Evolutionary conservation across 352 stramenopile species (phyloP).

Genomic region (Peronospora farinosa): DNA sequence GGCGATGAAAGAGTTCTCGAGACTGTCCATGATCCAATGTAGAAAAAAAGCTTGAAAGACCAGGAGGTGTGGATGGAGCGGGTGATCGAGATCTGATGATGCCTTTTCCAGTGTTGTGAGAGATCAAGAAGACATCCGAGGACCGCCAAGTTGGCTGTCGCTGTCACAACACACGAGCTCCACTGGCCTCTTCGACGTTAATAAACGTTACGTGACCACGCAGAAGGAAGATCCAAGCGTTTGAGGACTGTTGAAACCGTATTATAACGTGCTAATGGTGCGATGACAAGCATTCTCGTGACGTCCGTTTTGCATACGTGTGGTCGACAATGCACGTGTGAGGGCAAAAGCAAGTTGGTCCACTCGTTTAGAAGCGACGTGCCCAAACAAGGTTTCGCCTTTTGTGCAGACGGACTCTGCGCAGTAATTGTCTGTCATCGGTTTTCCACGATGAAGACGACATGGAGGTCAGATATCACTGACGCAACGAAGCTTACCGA

Average conservation of each 20-base stretch:
- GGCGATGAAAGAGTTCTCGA: slow-evolving; percentile 76
- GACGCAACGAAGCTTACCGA: neutral
- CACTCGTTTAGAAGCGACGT: slow-evolving; percentile 8
- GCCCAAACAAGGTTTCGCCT: slow-evolving; percentile 6
- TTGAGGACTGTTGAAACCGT: slow-evolving; percentile 1
- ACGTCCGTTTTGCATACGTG: slow-evolving; percentile 13
- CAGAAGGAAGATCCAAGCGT: slow-evolving; percentile 12
- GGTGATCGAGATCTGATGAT: slow-evolving; percentile 29
- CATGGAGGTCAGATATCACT: neutral
- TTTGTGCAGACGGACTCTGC: slow-evolving; percentile 9
- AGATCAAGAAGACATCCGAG: slow-evolving; percentile 11
- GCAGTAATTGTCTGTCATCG: slow-evolving; percentile 8
- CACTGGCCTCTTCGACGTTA: slow-evolving; percentile 29
- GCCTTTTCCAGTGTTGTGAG: slow-evolving; percentile 20
- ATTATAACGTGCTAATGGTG: slow-evolving; percentile 15
- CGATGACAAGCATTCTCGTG: slow-evolving; percentile 8
- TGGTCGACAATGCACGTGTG: slow-evolving; percentile 7
- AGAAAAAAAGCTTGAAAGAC: neutral
- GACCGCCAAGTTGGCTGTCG: slow-evolving; percentile 9
- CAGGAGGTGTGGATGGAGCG: slow-evolving; percentile 4
- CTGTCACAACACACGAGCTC: slow-evolving; percentile 6
- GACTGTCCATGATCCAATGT: slow-evolving; percentile 35
- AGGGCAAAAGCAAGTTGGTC: neutral
- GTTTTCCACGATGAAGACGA: neutral
- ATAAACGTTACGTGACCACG: slow-evolving; percentile 28